These are phyloP conservation scores for Fonsecaea nubica DNA, from an alignment of 2,329 filamentous ascomycete genomes.

Conservation along the genomic window DNA sequence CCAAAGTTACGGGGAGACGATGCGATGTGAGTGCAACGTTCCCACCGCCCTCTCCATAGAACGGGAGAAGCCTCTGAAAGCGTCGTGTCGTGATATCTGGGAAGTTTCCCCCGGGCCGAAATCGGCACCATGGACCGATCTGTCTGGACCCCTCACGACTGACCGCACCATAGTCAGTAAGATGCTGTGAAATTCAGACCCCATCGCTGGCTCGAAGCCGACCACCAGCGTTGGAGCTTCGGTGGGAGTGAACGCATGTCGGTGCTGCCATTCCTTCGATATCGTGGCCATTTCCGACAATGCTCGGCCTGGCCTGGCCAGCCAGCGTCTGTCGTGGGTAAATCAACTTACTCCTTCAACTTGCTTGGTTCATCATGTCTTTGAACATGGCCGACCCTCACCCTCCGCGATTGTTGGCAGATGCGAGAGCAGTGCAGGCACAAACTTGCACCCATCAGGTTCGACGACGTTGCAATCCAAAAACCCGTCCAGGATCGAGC, in stretches of 20 bases:
- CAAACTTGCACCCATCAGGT: constrained; percentile 10
- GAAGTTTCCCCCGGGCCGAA: constrained; percentile 40
- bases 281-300: not conserved
- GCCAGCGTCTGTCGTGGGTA: not conserved
- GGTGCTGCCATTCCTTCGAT: not conserved
- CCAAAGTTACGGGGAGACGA: constrained; percentile 58
- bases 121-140: constrained; percentile 23
- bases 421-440: constrained; percentile 6
- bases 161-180: constrained; percentile 33
- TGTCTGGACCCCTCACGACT: not conserved
- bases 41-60: constrained; percentile 40
- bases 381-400: not conserved
- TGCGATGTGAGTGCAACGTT: constrained; percentile 55
- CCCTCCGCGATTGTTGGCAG: not conserved
- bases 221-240: not conserved
- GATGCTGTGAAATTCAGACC: constrained; percentile 35
- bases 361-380: no score
- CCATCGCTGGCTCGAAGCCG: constrained; percentile 48
- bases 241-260: no score
- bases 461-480: constrained; percentile 15
- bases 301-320: not conserved
- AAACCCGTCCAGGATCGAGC: constrained; percentile 8
- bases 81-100: constrained; percentile 36
- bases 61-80: constrained; percentile 58
- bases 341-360: not conserved